Conservation (phyloP, 495 filamentous ascomycete genomes). For the Penicillium steckii region DNA sequence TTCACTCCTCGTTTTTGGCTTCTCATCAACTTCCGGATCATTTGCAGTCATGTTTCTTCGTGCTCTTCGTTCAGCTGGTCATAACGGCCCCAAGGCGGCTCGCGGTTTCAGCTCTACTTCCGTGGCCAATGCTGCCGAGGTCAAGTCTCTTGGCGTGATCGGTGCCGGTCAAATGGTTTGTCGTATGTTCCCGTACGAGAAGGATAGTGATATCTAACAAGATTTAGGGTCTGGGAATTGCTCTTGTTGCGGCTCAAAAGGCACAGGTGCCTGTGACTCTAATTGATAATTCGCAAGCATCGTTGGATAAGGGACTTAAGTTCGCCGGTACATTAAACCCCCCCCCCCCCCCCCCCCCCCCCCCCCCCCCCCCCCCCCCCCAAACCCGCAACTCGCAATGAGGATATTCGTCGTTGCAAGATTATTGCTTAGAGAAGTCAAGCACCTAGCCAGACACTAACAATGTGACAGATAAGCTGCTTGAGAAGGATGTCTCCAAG, state of each 20-base stretch:
- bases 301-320: slow-evolving; percentile 86
- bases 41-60: slow-evolving; percentile 33
- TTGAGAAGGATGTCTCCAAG: slow-evolving; percentile 90
- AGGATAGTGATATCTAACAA: slow-evolving; percentile 15
- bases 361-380: too few species aligned
- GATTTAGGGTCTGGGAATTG: slow-evolving; percentile 87
- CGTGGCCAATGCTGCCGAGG: slow-evolving; percentile 59
- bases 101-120: slow-evolving; percentile 47
- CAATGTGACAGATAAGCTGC: slow-evolving; percentile 71
- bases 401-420: not conserved
- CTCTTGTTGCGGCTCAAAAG: slow-evolving; percentile 86
- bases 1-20: not conserved
- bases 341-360: not conserved
- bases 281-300: slow-evolving; percentile 79
- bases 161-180: slow-evolving; percentile 95
- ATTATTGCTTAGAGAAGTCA: not conserved
- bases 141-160: slow-evolving; percentile 88
- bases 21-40: not conserved
- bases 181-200: not conserved
- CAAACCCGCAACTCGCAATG: not conserved
- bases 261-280: slow-evolving; percentile 82
- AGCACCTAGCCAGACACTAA: not conserved
- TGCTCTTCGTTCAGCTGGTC: slow-evolving; percentile 30
- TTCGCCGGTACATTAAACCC: slow-evolving; percentile 68
- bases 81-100: slow-evolving; percentile 32